Evolutionary conservation across 2,329 filamentous ascomycete species (phyloP).

Genomic region (Thielaviopsis cerberus): DNA sequence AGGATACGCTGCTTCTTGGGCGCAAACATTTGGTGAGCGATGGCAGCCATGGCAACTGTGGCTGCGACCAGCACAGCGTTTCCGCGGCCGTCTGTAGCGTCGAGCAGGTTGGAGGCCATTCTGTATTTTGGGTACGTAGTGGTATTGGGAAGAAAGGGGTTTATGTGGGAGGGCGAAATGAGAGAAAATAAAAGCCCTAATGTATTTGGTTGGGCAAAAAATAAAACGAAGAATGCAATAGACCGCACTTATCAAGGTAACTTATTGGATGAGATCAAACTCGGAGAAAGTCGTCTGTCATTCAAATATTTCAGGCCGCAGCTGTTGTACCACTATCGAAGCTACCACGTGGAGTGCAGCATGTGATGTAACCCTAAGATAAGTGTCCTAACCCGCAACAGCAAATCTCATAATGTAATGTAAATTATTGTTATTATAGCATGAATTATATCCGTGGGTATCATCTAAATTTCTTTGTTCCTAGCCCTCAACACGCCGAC

Average conservation of each 20-base stretch:
- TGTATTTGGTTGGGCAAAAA: no score
- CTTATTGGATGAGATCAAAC: not conserved
- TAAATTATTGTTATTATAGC: no score
- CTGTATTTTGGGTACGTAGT: not conserved
- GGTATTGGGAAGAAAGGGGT: not conserved
- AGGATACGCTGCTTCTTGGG: conserved; percentile 23
- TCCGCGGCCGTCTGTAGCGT: conserved; percentile 2
- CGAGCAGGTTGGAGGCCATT: conserved; percentile 8
- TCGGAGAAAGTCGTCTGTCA: not conserved
- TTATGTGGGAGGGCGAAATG: not conserved
- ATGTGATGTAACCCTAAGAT: not conserved
- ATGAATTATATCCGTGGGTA: not conserved
- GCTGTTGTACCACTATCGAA: not conserved
- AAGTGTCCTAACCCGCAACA: not conserved
- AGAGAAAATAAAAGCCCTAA: not conserved
- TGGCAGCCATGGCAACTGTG: conserved; percentile 23
- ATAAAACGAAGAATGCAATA: not conserved
- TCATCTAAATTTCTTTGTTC: not conserved
- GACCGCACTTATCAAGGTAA: no score
- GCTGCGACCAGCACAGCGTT: conserved; percentile 23
- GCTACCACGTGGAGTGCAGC: not conserved
- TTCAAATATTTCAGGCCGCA: not conserved
- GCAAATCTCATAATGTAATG: not conserved
- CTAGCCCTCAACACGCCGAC: no score
- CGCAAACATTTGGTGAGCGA: conserved; percentile 22